Percentiles rank a stretch among this genome's conserved stretches.
These are phyloP conservation scores for Maudiozyma barnettii DNA, from an alignment of 805 yeast species.

Conservation along the genomic window DNA sequence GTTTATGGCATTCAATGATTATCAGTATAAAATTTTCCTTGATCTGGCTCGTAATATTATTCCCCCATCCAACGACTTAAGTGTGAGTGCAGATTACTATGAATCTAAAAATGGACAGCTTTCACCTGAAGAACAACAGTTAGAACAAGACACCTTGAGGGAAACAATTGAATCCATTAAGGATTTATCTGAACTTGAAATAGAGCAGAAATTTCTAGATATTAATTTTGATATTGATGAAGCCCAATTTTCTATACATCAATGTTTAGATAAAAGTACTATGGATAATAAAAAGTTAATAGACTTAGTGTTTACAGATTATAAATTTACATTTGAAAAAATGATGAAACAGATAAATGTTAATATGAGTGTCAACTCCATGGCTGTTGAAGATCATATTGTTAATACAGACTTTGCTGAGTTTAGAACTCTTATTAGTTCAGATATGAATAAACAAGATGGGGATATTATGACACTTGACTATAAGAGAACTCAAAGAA, in stretches of 20 bases:
- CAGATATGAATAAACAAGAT: slow-evolving; percentile 31
- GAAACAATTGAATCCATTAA: slow-evolving; percentile 22
- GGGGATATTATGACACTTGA: slow-evolving; percentile 50
- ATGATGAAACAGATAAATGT: slow-evolving; percentile 55
- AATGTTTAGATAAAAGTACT: slow-evolving; percentile 55
- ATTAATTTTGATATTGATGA: slow-evolving; percentile 58
- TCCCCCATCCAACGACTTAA: slow-evolving; percentile 2
- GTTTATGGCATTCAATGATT: slow-evolving; percentile 68
- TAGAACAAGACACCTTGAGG: slow-evolving; percentile 21
- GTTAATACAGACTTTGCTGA: slow-evolving; percentile 50
- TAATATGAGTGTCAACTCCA: slow-evolving; percentile 51
- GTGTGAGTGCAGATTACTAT: slow-evolving; percentile 3
- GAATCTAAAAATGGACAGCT: slow-evolving; percentile 2
- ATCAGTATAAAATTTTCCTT: slow-evolving; percentile 84
- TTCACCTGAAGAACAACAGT: slow-evolving; percentile 8
- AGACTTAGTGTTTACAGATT: slow-evolving; percentile 59
- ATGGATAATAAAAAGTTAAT: slow-evolving; percentile 59
- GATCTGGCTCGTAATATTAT: slow-evolving; percentile 52
- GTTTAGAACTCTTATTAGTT: slow-evolving; percentile 60
- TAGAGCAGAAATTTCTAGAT: slow-evolving; percentile 58
- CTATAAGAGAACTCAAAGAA: slow-evolving; percentile 50
- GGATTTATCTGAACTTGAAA: slow-evolving; percentile 36
- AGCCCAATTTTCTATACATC: slow-evolving; percentile 51
- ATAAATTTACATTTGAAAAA: slow-evolving; percentile 50
- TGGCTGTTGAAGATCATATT: slow-evolving; percentile 67